Base-by-base conservation (phyloP, 1,139 yeast species). In the Geotrichum aggregatum region DNA sequence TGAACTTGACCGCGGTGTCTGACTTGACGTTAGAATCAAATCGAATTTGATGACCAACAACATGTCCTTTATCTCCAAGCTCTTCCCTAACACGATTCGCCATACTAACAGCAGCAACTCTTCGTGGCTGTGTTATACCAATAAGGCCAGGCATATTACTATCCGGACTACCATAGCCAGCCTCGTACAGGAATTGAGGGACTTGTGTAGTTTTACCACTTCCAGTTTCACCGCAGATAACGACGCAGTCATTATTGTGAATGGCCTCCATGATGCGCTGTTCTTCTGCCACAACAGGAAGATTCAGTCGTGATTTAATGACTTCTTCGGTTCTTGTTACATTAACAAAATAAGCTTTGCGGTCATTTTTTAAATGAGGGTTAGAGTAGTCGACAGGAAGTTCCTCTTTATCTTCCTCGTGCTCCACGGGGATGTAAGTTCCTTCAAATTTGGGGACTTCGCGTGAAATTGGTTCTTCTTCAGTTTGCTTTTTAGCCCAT, bases 41-140 rank as follows among this genome's bases (percentile, higher is more conserved):
- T 59, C 99, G 74, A 54, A 94, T 86, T 67, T 92, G 98, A 66
- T 92, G 82, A 8, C 92, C 96, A 11, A 94, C 98, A 55, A 79
- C 75, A 28, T 77, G 68, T 3, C 87, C 84, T 60, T 85, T 88
- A 58, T 83, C 78, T 0, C 98, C 98, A 55, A 92, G 71, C 67
- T 92, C 99, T 41, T 76, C 75, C 0, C 83, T 76, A 3, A 92
- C 96, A 71, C 99, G 84, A 52, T 80, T 77, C 1, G 98, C 92
- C 98, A 94, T 92, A 3, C 98, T 87, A 3, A 94, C 95, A 0
- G 98, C 97, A 3, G 99, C 99, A 54, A 92, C 98, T 71, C 99
- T 80, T 73, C 99, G 80, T 0, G 99, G 98, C 69, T 92, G 98
- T 0, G 99, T 92, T 26, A 94, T 76, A 53, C 97, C 98, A 63